These are phyloP conservation scores for Ganoderma lingzhi DNA, from an alignment of 1,284 basidiomycete species.

Conservation along the genomic window DNA sequence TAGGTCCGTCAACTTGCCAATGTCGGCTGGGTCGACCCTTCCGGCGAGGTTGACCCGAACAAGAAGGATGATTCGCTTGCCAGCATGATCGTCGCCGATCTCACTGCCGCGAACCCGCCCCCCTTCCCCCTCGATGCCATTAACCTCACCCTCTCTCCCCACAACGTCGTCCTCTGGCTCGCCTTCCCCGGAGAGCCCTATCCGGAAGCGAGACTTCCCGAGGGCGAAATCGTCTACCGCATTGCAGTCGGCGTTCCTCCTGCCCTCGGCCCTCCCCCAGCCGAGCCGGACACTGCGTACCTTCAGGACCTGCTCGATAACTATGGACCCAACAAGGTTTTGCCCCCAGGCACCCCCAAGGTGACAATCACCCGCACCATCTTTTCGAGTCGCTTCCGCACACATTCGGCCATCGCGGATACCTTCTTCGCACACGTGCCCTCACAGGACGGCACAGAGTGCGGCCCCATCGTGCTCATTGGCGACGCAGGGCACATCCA, in stretches of 20 bases:
- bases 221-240: conserved; percentile 40
- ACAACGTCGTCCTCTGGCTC: conserved; percentile 41
- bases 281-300: conserved; percentile 42
- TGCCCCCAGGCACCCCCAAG: conserved; percentile 22
- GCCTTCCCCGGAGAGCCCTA: conserved; percentile 39
- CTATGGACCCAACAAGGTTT: conserved; percentile 41
- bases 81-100: conserved; percentile 42
- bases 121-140: conserved; percentile 24
- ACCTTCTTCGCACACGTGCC: conserved; percentile 41
- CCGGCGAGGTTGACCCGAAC: conserved; percentile 19
- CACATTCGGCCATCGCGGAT: conserved; percentile 47
- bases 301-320: conserved; percentile 46
- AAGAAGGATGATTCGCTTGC: conserved; percentile 30
- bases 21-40: conserved; percentile 40
- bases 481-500: conserved; percentile 58
- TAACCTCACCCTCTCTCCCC: conserved; percentile 32
- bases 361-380: conserved; percentile 33
- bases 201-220: conserved; percentile 10
- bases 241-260: conserved; percentile 46
- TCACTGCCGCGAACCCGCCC: conserved; percentile 36
- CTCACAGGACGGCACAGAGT: neutral
- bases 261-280: conserved; percentile 42
- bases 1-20: conserved; percentile 39
- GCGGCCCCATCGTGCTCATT: conserved; percentile 40
- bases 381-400: conserved; percentile 51